Base-by-base conservation (phyloP, 208 protist genomes). In the Leishmania major region DNA sequence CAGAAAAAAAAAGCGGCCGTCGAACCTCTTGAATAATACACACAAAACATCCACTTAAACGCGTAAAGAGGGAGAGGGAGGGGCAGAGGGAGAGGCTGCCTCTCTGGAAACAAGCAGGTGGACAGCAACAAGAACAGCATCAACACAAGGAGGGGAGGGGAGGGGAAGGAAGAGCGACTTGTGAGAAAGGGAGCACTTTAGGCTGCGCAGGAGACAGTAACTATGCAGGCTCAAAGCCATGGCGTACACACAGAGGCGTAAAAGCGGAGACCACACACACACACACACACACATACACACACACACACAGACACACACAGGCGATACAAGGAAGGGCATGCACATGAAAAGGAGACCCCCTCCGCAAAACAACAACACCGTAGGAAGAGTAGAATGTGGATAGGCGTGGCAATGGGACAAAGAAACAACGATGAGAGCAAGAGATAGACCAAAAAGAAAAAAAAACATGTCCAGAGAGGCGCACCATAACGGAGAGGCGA, bases 371-470 rank as follows among this genome's bases (percentile, higher is more conserved):
- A 55, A 19, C 10, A 55, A 19, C 51, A 31, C 25, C 4, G 28
- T 64, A 13, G 59, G 8, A 64, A 64, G 28, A 31, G 28, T 19
- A 64, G 6, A 64, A 31, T 64, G 59, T 11, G 17, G 25, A 31
- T 64, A 31, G 25, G 8, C 6, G 25, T 3, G 28, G 59, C 59
- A 64, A 37, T n/a, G 31, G 6, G 0, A 11, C 4, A n/a, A 35
- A 59, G 51, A 1, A 25, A n/a, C 17, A 77, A 35, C 15, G 45
- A 57, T 31, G 45, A 19, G 71, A n/a, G 40, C 13, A 28, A 6
- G 25, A 6, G 45, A 75, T 1, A 53, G 31, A 72, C 10, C 49
- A 60, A 69, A 64, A 57, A 31, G 37, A 79, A 84, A 75, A 40
- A 37, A 37, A 37, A 37, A 37, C 35, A 37, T 25, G 35, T 0